Evolutionary conservation across 176 grass and related monocot genomes (phyloP).

Genomic region (Tillandsia fasciculata): DNA sequence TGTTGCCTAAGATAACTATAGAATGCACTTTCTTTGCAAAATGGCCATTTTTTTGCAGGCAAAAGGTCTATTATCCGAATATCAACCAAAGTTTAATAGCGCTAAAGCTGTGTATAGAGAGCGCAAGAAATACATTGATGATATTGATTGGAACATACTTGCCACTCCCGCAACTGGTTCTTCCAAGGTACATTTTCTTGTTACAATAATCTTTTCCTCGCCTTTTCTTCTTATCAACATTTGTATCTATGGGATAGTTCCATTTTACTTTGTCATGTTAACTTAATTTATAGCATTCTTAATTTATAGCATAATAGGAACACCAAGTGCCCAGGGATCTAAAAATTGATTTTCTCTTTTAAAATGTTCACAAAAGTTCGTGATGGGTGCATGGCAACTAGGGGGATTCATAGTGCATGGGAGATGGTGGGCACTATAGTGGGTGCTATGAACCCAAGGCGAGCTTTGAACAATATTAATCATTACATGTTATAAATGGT

Average conservation of each 20-base stretch:
- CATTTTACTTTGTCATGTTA: background rate
- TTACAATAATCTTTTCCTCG: background rate
- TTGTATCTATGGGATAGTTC: background rate
- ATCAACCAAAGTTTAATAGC: conserved; percentile 97
- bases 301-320: no score
- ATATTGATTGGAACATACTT: conserved; percentile 92
- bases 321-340: no score
- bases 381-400: no score
- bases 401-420: no score
- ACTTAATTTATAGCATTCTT: no score
- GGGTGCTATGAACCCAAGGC: no score
- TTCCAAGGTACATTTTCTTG: conserved; percentile 47
- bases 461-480: no score
- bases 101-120: conserved; percentile 94
- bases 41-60: conserved; percentile 35
- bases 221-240: background rate
- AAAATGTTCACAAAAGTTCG: no score
- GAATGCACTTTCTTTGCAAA: background rate
- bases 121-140: conserved; percentile 84
- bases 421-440: no score
- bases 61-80: conserved; percentile 94
- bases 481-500: no score
- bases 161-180: conserved; percentile 74
- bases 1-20: background rate
- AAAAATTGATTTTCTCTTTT: no score